Evolutionary conservation across 1,284 basidiomycete genomes (phyloP).

Genomic region (Pseudozyma sp.): DNA sequence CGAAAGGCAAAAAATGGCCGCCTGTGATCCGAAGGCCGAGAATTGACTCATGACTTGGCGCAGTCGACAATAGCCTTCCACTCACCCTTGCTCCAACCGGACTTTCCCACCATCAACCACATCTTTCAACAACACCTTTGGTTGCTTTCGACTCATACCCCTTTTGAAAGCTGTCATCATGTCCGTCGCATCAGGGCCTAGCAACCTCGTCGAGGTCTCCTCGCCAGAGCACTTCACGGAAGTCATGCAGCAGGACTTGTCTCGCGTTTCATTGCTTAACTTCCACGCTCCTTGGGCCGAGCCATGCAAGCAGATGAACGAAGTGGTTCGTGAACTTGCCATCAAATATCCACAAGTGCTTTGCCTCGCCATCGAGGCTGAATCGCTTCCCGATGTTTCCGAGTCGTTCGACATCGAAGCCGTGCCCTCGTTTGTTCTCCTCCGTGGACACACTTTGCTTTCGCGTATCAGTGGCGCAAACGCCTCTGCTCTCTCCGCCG

Average conservation of each 20-base stretch:
- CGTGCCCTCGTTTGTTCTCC: slow-evolving; percentile 86
- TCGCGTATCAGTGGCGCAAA: slow-evolving; percentile 86
- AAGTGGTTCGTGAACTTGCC: slow-evolving; percentile 72
- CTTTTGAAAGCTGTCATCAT: slow-evolving; percentile 13
- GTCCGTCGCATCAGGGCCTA: slow-evolving; percentile 29
- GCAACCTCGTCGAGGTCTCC: slow-evolving; percentile 62
- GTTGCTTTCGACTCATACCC: too few relatives aligned
- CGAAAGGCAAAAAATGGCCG: neutral
- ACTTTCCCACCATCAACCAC: neutral
- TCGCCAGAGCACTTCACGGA: slow-evolving; percentile 65
- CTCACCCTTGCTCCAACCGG: neutral
- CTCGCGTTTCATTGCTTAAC: slow-evolving; percentile 66
- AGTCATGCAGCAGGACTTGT: slow-evolving; percentile 63
- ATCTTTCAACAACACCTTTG: neutral
- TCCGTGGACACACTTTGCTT: slow-evolving; percentile 89
- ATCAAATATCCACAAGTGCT: slow-evolving; percentile 78
- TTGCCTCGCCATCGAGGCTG: slow-evolving; percentile 91
- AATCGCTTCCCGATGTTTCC: slow-evolving; percentile 85
- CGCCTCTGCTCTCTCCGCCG: slow-evolving; percentile 76
- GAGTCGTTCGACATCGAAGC: slow-evolving; percentile 93
- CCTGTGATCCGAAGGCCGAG: neutral
- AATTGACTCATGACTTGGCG: too few relatives aligned
- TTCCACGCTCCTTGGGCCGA: slow-evolving; percentile 69
- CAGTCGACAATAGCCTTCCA: neutral
- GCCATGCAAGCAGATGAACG: slow-evolving; percentile 68